Percentiles rank a stretch among this genome's conserved stretches.
phyloP scores from a whole-genome alignment of 2,329 filamentous ascomycete genomes.

The Mycocentrospora acerina region DNA sequence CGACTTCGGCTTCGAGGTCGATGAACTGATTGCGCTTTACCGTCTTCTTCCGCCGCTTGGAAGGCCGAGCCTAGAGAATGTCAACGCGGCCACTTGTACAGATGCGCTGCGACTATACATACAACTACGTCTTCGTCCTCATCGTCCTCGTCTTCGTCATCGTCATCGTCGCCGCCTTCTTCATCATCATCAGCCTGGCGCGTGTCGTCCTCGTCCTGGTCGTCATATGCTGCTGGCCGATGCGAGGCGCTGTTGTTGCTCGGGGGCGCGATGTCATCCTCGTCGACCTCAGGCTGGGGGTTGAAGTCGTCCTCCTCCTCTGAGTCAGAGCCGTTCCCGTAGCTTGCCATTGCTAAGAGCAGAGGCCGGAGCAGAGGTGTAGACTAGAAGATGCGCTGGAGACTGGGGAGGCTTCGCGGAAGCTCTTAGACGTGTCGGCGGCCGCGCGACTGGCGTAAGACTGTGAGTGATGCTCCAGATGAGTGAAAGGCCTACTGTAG shows the following conservation, averaged over 20 bases:
- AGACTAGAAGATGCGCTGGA: neutral
- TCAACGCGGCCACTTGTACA: constrained; percentile 16
- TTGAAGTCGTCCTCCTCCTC: constrained; percentile 85
- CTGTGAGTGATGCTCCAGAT: no score
- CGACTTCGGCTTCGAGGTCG: constrained; percentile 97
- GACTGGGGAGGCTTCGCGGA: no score
- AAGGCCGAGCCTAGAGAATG: constrained; percentile 62
- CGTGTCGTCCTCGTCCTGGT: constrained; percentile 42
- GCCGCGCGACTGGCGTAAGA: no score
- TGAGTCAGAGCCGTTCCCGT: constrained; percentile 32
- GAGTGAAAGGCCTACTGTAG: no score
- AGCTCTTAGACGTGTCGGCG: no score
- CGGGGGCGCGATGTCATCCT: constrained; percentile 47
- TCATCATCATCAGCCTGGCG: constrained; percentile 44
- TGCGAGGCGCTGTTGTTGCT: constrained; percentile 20
- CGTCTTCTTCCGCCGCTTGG: constrained; percentile 75
- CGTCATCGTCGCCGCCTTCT: constrained; percentile 61
- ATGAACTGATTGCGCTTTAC: constrained; percentile 78
- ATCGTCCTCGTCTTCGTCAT: constrained; percentile 63
- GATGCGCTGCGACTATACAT: constrained; percentile 11
- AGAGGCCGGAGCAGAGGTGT: no score
- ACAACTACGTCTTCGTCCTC: constrained; percentile 56
- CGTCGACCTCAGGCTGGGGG: constrained; percentile 72
- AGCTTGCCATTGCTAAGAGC: constrained; percentile 29
- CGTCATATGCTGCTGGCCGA: constrained; percentile 36